A percentile compares a stretch with the other conserved stretches of the same genome.
These are phyloP conservation scores for Fusarium dlaminii DNA, from an alignment of 2,329 filamentous ascomycete species.

Conservation along the genomic window DNA sequence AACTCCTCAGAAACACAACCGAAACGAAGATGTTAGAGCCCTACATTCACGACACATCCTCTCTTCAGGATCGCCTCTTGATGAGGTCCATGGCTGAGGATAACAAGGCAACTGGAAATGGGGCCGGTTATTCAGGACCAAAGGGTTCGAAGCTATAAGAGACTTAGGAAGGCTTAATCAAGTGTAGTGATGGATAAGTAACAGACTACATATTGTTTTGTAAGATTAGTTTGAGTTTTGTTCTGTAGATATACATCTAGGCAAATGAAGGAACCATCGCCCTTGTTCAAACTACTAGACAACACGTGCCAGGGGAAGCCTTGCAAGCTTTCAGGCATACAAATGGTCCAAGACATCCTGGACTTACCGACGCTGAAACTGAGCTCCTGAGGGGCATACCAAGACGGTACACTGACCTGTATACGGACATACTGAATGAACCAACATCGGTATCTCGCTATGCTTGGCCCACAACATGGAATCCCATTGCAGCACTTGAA, in stretches of 20 bases:
- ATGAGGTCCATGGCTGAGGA: background rate
- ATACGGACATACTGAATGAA: background rate
- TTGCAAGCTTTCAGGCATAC: background rate
- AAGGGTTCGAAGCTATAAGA: conserved; percentile 2
- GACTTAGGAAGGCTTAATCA: background rate
- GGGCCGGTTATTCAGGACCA: background rate
- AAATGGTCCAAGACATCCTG: background rate
- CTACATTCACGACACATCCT: conserved; percentile 8
- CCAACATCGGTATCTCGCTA: background rate
- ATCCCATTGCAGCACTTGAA: background rate
- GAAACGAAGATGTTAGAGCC: background rate
- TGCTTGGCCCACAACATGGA: background rate
- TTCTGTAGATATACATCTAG: background rate
- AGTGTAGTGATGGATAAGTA: background rate
- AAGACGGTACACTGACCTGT: background rate
- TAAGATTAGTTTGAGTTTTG: background rate
- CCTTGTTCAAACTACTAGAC: background rate
- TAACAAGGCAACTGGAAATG: background rate
- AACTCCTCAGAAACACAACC: background rate
- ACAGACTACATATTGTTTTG: background rate
- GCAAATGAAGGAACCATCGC: background rate
- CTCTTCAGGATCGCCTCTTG: conserved; percentile 6
- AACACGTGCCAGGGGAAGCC: background rate
- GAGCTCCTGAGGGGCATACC: background rate
- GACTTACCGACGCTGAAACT: background rate